Evolutionary conservation across 108 stramenopile genomes (phyloP).

Genomic region (Epipyxis sp.): DNA sequence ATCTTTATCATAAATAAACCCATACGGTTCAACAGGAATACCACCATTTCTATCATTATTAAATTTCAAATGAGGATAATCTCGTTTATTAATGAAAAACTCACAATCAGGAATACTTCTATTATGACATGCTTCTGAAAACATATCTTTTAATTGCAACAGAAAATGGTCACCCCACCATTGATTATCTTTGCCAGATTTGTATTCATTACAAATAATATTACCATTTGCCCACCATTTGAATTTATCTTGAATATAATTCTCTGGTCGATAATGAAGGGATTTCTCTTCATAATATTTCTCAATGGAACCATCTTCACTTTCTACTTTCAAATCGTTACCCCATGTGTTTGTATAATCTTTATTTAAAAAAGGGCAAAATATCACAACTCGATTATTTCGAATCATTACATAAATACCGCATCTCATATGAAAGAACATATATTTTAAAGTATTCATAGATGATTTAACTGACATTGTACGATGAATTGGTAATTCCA

Average conservation of each 20-base stretch:
- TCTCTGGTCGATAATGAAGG: slow-evolving; percentile 73
- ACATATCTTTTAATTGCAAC: slow-evolving; percentile 87
- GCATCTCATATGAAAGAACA: slow-evolving; percentile 98
- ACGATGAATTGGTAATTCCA: slow-evolving; percentile 50
- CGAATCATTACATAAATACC: slow-evolving; percentile 96
- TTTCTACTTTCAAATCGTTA: slow-evolving; percentile 38
- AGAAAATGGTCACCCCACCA: slow-evolving; percentile 97
- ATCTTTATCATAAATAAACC: slow-evolving; percentile 94
- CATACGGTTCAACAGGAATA: slow-evolving; percentile 93
- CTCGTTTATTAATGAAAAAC: slow-evolving; percentile 99
- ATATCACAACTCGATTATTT: slow-evolving; percentile 76
- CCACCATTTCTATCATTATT: slow-evolving; percentile 55
- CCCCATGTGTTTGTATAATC: slow-evolving; percentile 59
- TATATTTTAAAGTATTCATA: slow-evolving; percentile 77
- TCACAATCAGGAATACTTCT: slow-evolving; percentile 93
- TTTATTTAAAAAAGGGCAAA: slow-evolving; percentile 84
- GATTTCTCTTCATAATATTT: slow-evolving; percentile 44
- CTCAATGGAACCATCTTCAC: slow-evolving; percentile 32
- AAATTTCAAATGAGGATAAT: slow-evolving; percentile 97
- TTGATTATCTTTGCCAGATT: slow-evolving; percentile 68
- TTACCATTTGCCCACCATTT: slow-evolving; percentile 99
- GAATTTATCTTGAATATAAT: slow-evolving; percentile 68
- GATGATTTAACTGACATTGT: slow-evolving; percentile 12
- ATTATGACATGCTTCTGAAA: slow-evolving; percentile 79
- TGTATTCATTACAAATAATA: slow-evolving; percentile 97